Evolutionary conservation across 2,329 filamentous ascomycete genomes (phyloP).

Genomic region (Clathrospora elynae): DNA sequence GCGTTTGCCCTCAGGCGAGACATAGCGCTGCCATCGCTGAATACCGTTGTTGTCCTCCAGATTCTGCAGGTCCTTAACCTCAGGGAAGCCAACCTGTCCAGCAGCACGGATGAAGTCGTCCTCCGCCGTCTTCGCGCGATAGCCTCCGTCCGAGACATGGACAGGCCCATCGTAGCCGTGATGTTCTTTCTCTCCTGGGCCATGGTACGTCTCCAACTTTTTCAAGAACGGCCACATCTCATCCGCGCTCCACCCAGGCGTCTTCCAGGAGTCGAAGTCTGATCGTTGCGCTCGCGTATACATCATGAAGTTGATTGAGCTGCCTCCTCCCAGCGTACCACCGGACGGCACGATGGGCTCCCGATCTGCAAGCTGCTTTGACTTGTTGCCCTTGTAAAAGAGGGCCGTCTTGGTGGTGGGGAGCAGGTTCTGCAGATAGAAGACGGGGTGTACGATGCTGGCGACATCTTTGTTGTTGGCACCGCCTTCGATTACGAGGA

Average conservation of each 20-base stretch:
- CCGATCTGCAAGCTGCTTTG: slow-evolving; percentile 54
- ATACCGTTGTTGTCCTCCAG: slow-evolving; percentile 53
- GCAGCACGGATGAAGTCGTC: slow-evolving; percentile 59
- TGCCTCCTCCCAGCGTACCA: slow-evolving; percentile 65
- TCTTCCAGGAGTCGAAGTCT: slow-evolving; percentile 61
- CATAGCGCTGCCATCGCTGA: slow-evolving; percentile 56
- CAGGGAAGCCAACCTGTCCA: slow-evolving; percentile 55
- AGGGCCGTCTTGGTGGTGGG: slow-evolving; percentile 57
- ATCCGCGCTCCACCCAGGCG: slow-evolving; percentile 57
- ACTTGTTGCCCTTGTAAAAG: slow-evolving; percentile 58
- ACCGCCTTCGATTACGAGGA: slow-evolving; percentile 60
- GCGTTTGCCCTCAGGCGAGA: slow-evolving; percentile 58
- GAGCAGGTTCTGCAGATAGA: slow-evolving; percentile 56
- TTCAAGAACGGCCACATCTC: slow-evolving; percentile 61
- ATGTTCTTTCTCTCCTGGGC: slow-evolving; percentile 49
- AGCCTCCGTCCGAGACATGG: slow-evolving; percentile 59
- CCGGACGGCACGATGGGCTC: slow-evolving; percentile 52
- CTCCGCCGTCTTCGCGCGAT: slow-evolving; percentile 48
- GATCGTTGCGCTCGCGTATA: slow-evolving; percentile 54
- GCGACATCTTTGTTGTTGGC: slow-evolving; percentile 59
- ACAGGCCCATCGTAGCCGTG: slow-evolving; percentile 64
- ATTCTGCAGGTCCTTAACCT: slow-evolving; percentile 61
- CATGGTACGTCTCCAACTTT: slow-evolving; percentile 65
- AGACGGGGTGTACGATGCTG: slow-evolving; percentile 57
- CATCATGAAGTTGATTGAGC: slow-evolving; percentile 50